Evolutionary conservation across 768 basidiomycete genomes (phyloP).

Genomic region (Hebeloma cylindrosporum): DNA sequence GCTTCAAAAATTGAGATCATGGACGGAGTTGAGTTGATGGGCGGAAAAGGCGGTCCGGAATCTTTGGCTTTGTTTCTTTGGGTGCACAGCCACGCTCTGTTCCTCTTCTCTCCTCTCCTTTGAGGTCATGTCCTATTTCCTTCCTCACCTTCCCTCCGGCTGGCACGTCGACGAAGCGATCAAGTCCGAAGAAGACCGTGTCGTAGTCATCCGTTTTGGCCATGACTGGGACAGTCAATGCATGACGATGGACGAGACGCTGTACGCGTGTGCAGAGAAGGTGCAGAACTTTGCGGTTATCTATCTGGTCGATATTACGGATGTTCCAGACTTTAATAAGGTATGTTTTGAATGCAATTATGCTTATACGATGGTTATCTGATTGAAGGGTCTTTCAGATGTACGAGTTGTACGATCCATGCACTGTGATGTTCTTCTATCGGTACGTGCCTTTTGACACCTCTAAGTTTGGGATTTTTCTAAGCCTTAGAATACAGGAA

Average conservation of each 20-base stretch:
- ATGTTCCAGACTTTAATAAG: slow-evolving; percentile 99
- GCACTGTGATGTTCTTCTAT: slow-evolving; percentile 99
- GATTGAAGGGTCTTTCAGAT: slow-evolving; percentile 60
- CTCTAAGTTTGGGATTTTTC: slow-evolving; percentile 10
- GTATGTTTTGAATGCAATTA: slow-evolving; percentile 37
- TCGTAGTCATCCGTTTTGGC: slow-evolving; percentile 93
- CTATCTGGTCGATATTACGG: slow-evolving; percentile 92
- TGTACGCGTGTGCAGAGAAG: slow-evolving; percentile 89
- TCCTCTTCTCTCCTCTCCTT: slow-evolving; percentile 4
- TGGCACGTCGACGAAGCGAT: slow-evolving; percentile 99
- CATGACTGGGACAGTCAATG: slow-evolving; percentile 93
- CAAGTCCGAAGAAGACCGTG: slow-evolving; percentile 94
- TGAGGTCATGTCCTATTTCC: slow-evolving; percentile 75
- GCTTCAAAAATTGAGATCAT: neutral
- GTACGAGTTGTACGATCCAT: slow-evolving; percentile 98
- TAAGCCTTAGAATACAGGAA: slow-evolving; percentile 51
- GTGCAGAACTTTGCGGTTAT: slow-evolving; percentile 99
- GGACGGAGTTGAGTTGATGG: neutral
- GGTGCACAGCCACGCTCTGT: slow-evolving; percentile 11
- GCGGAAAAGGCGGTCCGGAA: too few relatives aligned
- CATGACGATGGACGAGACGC: slow-evolving; percentile 99
- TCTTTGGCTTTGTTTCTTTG: neutral
- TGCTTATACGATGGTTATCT: neutral
- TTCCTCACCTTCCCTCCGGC: slow-evolving; percentile 85
- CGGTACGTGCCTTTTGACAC: slow-evolving; percentile 52